phyloP scores from a whole-genome alignment of 2,329 filamentous ascomycete species.

The Diaporthe nobilis region DNA sequence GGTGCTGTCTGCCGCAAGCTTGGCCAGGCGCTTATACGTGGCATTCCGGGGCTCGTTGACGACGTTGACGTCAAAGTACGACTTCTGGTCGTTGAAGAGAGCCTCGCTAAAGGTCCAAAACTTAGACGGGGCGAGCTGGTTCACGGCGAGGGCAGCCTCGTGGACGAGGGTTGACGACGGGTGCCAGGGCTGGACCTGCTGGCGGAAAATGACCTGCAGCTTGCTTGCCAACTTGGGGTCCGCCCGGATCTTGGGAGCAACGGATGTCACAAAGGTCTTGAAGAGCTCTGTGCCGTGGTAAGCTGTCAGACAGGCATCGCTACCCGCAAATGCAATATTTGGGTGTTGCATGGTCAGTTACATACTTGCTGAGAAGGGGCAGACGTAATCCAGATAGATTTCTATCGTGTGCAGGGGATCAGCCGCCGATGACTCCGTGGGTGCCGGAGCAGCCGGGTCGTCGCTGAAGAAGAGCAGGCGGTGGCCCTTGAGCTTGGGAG shows the following conservation, averaged over 20 bases:
- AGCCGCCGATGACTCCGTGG: constrained; percentile 51
- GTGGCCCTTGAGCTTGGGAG: constrained; percentile 83
- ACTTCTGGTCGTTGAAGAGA: constrained; percentile 76
- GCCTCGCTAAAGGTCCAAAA: constrained; percentile 86
- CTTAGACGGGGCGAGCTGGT: constrained; percentile 75
- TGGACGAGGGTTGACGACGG: constrained; percentile 85
- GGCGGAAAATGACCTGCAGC: constrained; percentile 86
- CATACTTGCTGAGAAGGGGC: constrained; percentile 73
- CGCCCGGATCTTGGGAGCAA: constrained; percentile 74
- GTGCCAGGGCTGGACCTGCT: constrained; percentile 96
- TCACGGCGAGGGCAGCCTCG: constrained; percentile 85
- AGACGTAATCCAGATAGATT: constrained; percentile 89
- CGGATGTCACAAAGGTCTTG: constrained; percentile 77
- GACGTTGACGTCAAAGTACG: constrained; percentile 88
- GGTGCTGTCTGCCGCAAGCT: constrained; percentile 75
- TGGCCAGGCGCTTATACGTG: constrained; percentile 85
- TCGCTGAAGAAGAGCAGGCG: constrained; percentile 68
- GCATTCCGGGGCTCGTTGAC: constrained; percentile 87
- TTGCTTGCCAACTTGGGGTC: constrained; percentile 69
- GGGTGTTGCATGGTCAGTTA: neutral
- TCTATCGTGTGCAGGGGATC: constrained; percentile 72
- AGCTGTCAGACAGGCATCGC: neutral
- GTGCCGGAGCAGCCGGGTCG: constrained; percentile 49
- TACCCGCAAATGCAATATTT: neutral
- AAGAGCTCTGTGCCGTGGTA: constrained; percentile 68